Percentiles rank a stretch among this genome's conserved stretches.
Evolutionary conservation across 208 protist genomes (phyloP).

Genomic region (Phytomonas serpens): DNA sequence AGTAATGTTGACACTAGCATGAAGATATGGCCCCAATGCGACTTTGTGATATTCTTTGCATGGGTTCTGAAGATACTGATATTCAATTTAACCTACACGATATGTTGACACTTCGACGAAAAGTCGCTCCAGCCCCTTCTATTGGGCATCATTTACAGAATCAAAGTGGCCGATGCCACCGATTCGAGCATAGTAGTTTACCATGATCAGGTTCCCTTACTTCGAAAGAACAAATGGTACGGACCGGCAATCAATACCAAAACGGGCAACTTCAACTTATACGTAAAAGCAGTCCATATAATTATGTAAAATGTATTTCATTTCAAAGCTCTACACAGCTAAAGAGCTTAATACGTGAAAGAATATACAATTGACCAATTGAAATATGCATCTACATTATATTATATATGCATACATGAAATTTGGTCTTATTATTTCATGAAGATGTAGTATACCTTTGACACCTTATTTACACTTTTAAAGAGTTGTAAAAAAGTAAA

Average conservation of each 20-base stretch:
- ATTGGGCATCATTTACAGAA: constrained; percentile 29
- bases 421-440: background rate
- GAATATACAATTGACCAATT: constrained; percentile 1
- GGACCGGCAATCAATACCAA: constrained; percentile 65
- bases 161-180: constrained; percentile 59
- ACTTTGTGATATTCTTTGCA: constrained; percentile 61
- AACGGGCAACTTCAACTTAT: constrained; percentile 80
- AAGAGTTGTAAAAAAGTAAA: background rate
- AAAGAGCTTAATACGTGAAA: constrained; percentile 15
- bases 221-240: constrained; percentile 58
- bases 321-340: constrained; percentile 9
- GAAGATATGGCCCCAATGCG: constrained; percentile 76
- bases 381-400: background rate
- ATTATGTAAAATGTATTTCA: constrained; percentile 66
- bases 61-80: constrained; percentile 49
- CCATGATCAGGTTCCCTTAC: constrained; percentile 79
- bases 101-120: constrained; percentile 43
- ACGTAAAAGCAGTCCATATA: constrained; percentile 93
- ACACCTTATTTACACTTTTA: background rate
- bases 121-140: constrained; percentile 42
- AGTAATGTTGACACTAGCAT: constrained; percentile 68
- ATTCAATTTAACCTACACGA: constrained; percentile 34
- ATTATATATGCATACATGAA: background rate
- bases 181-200: constrained; percentile 81
- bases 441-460: background rate